Conservation (phyloP, 768 basidiomycete genomes). For the Trametes cingulata region DNA sequence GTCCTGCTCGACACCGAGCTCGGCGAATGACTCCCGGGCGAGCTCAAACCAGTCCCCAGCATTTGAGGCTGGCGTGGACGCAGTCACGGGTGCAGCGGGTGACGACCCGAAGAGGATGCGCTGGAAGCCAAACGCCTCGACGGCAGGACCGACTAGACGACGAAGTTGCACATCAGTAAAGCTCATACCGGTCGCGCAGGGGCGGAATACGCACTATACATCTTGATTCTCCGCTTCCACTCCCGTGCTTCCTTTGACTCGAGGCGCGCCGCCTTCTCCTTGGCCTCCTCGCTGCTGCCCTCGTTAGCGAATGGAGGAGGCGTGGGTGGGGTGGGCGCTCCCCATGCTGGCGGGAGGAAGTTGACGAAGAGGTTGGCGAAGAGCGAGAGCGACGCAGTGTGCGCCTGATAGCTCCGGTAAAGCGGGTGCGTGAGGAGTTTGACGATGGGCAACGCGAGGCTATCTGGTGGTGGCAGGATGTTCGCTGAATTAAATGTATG, state of each 20-base stretch:
- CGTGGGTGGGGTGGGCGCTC: conserved; percentile 51
- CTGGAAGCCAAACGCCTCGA: conserved; percentile 84
- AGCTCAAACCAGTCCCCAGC: conserved; percentile 80
- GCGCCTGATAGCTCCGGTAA: conserved; percentile 72
- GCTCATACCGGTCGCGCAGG: neutral
- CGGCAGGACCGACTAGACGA: conserved; percentile 69
- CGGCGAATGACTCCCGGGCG: conserved; percentile 75
- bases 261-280: conserved; percentile 4
- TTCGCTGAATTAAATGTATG: conserved; percentile 51
- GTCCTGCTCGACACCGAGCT: conserved; percentile 77
- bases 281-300: conserved; percentile 30
- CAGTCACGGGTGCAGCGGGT: conserved; percentile 43
- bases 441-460: conserved; percentile 69
- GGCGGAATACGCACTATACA: conserved; percentile 66
- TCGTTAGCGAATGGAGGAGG: conserved; percentile 33
- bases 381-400: conserved; percentile 71
- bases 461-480: conserved; percentile 76
- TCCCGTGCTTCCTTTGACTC: conserved; percentile 55
- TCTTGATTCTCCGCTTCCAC: conserved; percentile 69
- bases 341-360: conserved; percentile 77
- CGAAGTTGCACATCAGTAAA: neutral
- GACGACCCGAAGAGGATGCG: conserved; percentile 85
- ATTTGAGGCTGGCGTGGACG: conserved; percentile 46
- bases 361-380: conserved; percentile 72
- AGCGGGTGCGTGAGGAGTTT: conserved; percentile 77